Percentiles rank a stretch among this genome's conserved stretches.
These are phyloP conservation scores for Mycena leptocephala DNA, from an alignment of 768 basidiomycete species.

Conservation along the genomic window DNA sequence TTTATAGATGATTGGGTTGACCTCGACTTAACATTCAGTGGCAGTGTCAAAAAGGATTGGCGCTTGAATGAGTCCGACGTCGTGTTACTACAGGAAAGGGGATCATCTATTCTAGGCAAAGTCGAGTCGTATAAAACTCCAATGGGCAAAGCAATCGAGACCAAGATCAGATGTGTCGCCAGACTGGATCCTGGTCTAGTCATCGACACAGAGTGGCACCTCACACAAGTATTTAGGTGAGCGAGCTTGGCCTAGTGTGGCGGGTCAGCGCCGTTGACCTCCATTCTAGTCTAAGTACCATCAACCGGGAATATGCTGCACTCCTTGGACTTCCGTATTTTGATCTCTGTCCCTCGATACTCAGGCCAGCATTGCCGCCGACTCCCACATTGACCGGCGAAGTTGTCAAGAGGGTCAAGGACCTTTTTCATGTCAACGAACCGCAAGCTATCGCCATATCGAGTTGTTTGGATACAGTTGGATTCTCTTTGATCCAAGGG, in stretches of 20 bases:
- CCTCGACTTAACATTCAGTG: slow-evolving; percentile 76
- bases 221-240: slow-evolving; percentile 90
- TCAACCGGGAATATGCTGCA: slow-evolving; percentile 94
- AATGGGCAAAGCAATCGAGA: slow-evolving; percentile 29
- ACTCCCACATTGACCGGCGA: slow-evolving; percentile 59
- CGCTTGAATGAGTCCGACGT: slow-evolving; percentile 88
- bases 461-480: slow-evolving; percentile 77
- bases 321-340: slow-evolving; percentile 88
- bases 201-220: slow-evolving; percentile 77
- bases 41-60: slow-evolving; percentile 78
- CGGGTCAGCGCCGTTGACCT: slow-evolving; percentile 11
- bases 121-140: slow-evolving; percentile 48
- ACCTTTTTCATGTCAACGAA: slow-evolving; percentile 85
- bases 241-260: slow-evolving; percentile 32
- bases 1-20: slow-evolving; percentile 90
- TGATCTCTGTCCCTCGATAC: slow-evolving; percentile 80
- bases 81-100: slow-evolving; percentile 80
- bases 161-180: slow-evolving; percentile 28
- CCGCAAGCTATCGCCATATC: slow-evolving; percentile 95
- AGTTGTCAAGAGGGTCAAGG: slow-evolving; percentile 80
- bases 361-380: slow-evolving; percentile 75
- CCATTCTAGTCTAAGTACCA: slow-evolving; percentile 82
- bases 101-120: slow-evolving; percentile 80
- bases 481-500: slow-evolving; percentile 97
- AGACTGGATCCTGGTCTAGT: slow-evolving; percentile 72